Percentiles rank a stretch among this genome's conserved stretches.
Conservation (phyloP, 768 basidiomycete genomes). For the Leccinum sublutescens region DNA sequence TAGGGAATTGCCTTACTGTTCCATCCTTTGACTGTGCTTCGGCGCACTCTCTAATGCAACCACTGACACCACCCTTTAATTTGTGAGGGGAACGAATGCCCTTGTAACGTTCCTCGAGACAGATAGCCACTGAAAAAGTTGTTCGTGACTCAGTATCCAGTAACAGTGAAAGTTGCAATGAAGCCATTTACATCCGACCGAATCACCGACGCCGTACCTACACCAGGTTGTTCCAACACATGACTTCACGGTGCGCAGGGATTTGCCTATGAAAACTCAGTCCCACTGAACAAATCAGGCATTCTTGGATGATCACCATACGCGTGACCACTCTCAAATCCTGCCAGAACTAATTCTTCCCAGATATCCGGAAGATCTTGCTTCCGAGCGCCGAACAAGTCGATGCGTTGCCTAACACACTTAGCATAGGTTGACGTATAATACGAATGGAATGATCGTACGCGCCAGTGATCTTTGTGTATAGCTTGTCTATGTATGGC, state of each 20-base stretch:
- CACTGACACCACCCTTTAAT: constrained; percentile 44
- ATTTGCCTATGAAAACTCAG: constrained; percentile 31
- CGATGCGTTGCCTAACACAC: constrained; percentile 52
- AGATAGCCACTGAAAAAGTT: constrained; percentile 50
- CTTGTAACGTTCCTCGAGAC: constrained; percentile 70
- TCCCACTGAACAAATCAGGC: not conserved
- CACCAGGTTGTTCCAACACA: constrained; percentile 77
- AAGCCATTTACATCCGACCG: constrained; percentile 48
- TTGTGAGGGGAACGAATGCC: constrained; percentile 72
- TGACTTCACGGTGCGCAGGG: constrained; percentile 71
- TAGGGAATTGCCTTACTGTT: constrained; percentile 41
- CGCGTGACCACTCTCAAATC: constrained; percentile 75
- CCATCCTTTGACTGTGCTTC: constrained; percentile 81
- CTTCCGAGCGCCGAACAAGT: constrained; percentile 69
- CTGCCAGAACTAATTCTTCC: constrained; percentile 61
- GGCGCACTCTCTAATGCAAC: constrained; percentile 74
- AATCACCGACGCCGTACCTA: constrained; percentile 71
- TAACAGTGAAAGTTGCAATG: not conserved
- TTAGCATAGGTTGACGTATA: not conserved
- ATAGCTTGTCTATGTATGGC: constrained; percentile 43
- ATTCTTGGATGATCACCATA: constrained; percentile 48
- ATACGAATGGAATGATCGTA: constrained; percentile 2
- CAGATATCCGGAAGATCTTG: constrained; percentile 67
- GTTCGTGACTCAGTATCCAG: not conserved
- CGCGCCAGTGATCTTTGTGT: constrained; percentile 58